These are phyloP conservation scores for Cornus suecica DNA, from an alignment of 148 eudicot genomes.

Conservation along the genomic window DNA sequence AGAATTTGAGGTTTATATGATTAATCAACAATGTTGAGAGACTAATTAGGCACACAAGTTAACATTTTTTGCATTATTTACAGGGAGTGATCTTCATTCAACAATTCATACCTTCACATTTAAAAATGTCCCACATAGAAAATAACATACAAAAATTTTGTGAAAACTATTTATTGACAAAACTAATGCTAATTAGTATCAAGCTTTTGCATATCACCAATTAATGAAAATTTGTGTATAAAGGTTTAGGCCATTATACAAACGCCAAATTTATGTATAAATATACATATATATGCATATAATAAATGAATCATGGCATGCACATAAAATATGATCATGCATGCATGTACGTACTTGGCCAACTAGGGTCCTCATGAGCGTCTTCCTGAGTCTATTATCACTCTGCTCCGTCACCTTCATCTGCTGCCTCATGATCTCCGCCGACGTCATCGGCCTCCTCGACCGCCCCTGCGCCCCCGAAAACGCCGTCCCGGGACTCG, in stretches of 20 bases:
- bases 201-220: too few relatives aligned
- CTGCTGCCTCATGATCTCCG: constrained; percentile 95
- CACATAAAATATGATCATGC: too few relatives aligned
- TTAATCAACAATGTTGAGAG: too few relatives aligned
- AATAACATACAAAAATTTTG: too few relatives aligned
- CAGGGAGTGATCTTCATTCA: background rate
- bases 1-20: too few relatives aligned
- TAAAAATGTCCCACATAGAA: too few relatives aligned
- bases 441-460: constrained; percentile 74
- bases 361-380: constrained; percentile 93
- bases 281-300: background rate
- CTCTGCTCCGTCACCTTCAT: constrained; percentile 94
- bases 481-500: constrained; percentile 17
- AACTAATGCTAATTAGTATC: too few relatives aligned
- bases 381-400: constrained; percentile 80
- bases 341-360: constrained; percentile 69
- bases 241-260: background rate
- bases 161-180: too few relatives aligned
- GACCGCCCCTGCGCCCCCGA: constrained; percentile 31
- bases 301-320: too few relatives aligned
- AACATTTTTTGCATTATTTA: too few relatives aligned
- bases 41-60: too few relatives aligned
- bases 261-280: background rate
- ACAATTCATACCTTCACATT: too few relatives aligned
- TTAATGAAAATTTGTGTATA: background rate